phyloP scores from a whole-genome alignment of 2,329 filamentous ascomycete genomes.

The Tolypocladium cylindrosporum region DNA sequence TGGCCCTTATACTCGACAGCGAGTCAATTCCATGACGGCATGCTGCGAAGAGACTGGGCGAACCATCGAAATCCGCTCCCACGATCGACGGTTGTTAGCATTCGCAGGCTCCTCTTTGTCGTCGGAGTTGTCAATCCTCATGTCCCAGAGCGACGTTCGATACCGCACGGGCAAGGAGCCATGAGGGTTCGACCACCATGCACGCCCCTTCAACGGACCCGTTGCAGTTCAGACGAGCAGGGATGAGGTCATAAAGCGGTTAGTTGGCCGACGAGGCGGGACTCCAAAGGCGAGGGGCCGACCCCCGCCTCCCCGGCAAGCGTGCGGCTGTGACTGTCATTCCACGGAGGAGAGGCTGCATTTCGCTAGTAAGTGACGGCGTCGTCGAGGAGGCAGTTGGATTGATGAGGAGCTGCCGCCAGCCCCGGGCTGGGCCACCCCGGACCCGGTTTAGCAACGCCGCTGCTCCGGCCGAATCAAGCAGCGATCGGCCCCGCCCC shows the following conservation, averaged over 20 bases:
- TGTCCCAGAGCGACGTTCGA: not conserved
- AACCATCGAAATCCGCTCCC: not conserved
- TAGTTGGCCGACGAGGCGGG: not conserved
- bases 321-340: not conserved
- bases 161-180: not conserved
- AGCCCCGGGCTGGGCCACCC: not conserved
- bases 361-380: not conserved
- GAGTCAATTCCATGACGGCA: not conserved
- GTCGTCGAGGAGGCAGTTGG: not conserved
- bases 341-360: not conserved
- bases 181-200: not conserved
- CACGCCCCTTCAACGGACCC: not conserved
- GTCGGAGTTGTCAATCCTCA: not conserved
- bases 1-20: not conserved
- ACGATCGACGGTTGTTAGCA: not conserved
- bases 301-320: not conserved
- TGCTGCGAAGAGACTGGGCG: not conserved
- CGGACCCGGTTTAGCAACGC: not conserved
- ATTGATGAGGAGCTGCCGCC: not conserved
- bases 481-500: slow-evolving; percentile 2
- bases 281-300: too few relatives aligned
- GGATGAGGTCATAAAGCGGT: not conserved
- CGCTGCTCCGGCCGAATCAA: not conserved
- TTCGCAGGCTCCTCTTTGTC: not conserved
- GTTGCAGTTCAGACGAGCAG: not conserved